These are phyloP conservation scores for Albifimbria verrucaria DNA, from an alignment of 2,329 filamentous ascomycete genomes.

Conservation along the genomic window DNA sequence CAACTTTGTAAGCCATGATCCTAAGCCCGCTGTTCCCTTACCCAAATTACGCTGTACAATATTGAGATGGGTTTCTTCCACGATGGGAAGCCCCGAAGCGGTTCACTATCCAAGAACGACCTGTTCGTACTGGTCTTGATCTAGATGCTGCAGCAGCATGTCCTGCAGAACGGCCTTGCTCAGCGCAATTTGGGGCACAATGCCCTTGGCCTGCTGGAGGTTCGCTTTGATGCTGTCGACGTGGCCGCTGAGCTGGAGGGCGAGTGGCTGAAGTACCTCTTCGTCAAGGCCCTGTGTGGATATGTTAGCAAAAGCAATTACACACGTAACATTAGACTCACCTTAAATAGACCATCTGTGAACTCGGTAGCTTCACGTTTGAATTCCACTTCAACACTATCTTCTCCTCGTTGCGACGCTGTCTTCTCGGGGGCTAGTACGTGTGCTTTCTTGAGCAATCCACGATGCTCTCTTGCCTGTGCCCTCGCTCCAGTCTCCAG, in stretches of 20 bases:
- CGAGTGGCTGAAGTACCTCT: constrained; percentile 41
- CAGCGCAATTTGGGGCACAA: constrained; percentile 45
- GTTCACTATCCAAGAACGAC: constrained; percentile 38
- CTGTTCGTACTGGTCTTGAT: constrained; percentile 41
- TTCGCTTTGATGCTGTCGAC: constrained; percentile 56
- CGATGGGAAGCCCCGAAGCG: too few species aligned
- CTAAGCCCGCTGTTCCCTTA: too few species aligned
- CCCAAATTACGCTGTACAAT: too few species aligned
- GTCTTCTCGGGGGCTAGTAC: constrained; percentile 41
- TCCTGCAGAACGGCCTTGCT: constrained; percentile 48
- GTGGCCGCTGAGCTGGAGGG: constrained; percentile 48
- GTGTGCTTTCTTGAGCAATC: constrained; percentile 47
- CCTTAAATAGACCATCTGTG: constrained; percentile 15
- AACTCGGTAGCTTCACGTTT: neutral
- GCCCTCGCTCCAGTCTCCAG: constrained; percentile 56
- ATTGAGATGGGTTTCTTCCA: too few species aligned
- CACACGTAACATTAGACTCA: constrained; percentile 2
- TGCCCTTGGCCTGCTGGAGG: constrained; percentile 49
- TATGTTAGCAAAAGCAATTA: neutral
- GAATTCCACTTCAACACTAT: neutral
- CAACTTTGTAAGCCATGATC: too few species aligned
- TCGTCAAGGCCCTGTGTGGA: constrained; percentile 32
- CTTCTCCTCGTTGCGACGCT: neutral
- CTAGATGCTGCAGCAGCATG: constrained; percentile 43
- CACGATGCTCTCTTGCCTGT: constrained; percentile 49